Evolutionary conservation across 164 flowering plant genomes (phyloP).

Genomic region (Vitis rotundifolia): DNA sequence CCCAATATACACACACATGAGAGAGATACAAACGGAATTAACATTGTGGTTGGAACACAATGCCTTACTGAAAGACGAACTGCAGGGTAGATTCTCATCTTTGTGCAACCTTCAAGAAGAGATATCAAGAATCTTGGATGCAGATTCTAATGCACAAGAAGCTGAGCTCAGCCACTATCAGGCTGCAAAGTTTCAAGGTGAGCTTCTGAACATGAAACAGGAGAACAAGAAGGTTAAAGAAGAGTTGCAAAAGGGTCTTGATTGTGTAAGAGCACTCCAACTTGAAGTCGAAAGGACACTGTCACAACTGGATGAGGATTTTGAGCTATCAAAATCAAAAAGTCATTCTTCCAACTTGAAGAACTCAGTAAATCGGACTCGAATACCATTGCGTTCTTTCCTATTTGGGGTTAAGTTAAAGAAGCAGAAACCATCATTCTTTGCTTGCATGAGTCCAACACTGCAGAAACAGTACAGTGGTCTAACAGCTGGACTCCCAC

Average conservation of each 20-base stretch:
- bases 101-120: constrained; percentile 57
- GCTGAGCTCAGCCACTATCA: constrained; percentile 41
- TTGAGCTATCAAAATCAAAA: constrained; percentile 31
- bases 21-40: constrained; percentile 63
- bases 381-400: constrained; percentile 68
- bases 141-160: constrained; percentile 18
- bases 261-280: constrained; percentile 44
- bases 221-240: constrained; percentile 64
- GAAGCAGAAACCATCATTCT: constrained; percentile 54
- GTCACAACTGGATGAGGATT: constrained; percentile 41
- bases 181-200: constrained; percentile 78
- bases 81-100: constrained; percentile 44
- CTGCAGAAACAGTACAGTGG: constrained; percentile 52
- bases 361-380: constrained; percentile 27
- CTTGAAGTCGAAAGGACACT: constrained; percentile 44
- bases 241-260: constrained; percentile 53
- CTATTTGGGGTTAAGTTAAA: constrained; percentile 65
- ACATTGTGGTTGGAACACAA: constrained; percentile 66
- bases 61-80: constrained; percentile 52
- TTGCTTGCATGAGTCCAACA: constrained; percentile 57
- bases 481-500: constrained; percentile 16
- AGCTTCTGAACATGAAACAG: constrained; percentile 71
- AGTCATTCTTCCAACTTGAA: neutral
- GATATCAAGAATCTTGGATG: constrained; percentile 29
- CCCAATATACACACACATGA: constrained; percentile 56